Evolutionary conservation across 805 yeast genomes (phyloP).

Genomic region (Candida schatavii): DNA sequence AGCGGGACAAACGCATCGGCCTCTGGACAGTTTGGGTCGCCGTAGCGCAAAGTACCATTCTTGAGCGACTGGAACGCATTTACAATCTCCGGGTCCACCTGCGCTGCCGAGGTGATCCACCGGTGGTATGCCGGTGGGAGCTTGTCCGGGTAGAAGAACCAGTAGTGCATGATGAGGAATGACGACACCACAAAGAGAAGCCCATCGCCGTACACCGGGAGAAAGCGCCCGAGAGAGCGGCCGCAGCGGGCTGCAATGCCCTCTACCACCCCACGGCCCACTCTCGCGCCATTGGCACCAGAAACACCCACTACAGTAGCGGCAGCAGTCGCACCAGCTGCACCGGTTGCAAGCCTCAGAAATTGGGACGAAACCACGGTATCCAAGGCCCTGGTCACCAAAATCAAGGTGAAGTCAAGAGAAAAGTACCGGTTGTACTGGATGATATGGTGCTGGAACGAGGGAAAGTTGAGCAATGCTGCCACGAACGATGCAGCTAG

Average conservation of each 20-base stretch:
- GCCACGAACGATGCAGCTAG: constrained; percentile 26
- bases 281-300: background rate
- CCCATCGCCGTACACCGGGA: constrained; percentile 22
- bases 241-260: no score
- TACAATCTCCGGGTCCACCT: constrained; percentile 42
- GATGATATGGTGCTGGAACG: constrained; percentile 30
- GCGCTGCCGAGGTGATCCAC: constrained; percentile 51
- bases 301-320: background rate
- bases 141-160: constrained; percentile 37
- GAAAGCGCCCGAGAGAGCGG: background rate
- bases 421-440: constrained; percentile 29
- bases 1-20: constrained; percentile 28
- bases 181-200: constrained; percentile 26
- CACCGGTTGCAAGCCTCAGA: constrained; percentile 3
- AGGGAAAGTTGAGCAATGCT: constrained; percentile 26
- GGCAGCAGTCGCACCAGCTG: constrained; percentile 3
- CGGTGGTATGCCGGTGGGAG: constrained; percentile 43
- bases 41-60: constrained; percentile 31
- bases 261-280: background rate
- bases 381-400: constrained; percentile 35
- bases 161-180: constrained; percentile 33
- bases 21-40: constrained; percentile 16
- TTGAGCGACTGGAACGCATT: constrained; percentile 30
- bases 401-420: constrained; percentile 34
- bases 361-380: constrained; percentile 24